Base-by-base conservation (phyloP, 768 basidiomycete genomes). In the Mycena leptocephala region DNA sequence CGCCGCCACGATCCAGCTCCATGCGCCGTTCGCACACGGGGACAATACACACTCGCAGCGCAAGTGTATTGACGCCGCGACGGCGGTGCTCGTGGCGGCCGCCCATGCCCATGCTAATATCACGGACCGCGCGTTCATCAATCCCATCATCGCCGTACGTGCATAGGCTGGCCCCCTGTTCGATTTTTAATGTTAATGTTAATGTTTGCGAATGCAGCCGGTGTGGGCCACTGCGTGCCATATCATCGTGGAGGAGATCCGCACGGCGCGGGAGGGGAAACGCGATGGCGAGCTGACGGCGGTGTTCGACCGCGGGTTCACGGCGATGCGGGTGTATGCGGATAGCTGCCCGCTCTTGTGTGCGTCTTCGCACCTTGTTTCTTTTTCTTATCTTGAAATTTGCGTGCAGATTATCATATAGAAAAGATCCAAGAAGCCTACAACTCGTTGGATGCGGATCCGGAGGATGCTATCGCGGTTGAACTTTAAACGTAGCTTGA, bases 1-100 rank as follows among this genome's bases (percentile, higher is more conserved):
- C n/a, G 71, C 76, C 5, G 76, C 76, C 11, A 28, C 46, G 24
- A 65, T 77, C 33, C 67, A 76, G 61, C 78, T 79, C 16, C 78
- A 79, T 32, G 58, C 63, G 18, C 33, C 33, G 22, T 70, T 77
- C 32, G 67, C 59, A 62, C 26, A 56, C 43, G 14, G 7, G 35
- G 35, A 37, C 35, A 69, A 43, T n/a, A 10, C 33, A 6, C n/a
- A 33, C 22, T 72, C 73, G 5, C 71, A 72, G 41, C 64, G 66
- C n/a, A 75, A 68, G 39, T 67, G 70, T n/a, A 35, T 75, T 13
- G 32, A 26, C 33, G 73, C 77, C 18, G 77, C 77, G 2, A 59
- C 33, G 26, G 39, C 41, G 13, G 70, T 78, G 11, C 51, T 75
- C 22, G 35, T 37, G 7, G 35, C 6, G n/a, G 18, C 59, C 70